Conservation (phyloP, 768 basidiomycete species). For the Leccinum sublutescens region DNA sequence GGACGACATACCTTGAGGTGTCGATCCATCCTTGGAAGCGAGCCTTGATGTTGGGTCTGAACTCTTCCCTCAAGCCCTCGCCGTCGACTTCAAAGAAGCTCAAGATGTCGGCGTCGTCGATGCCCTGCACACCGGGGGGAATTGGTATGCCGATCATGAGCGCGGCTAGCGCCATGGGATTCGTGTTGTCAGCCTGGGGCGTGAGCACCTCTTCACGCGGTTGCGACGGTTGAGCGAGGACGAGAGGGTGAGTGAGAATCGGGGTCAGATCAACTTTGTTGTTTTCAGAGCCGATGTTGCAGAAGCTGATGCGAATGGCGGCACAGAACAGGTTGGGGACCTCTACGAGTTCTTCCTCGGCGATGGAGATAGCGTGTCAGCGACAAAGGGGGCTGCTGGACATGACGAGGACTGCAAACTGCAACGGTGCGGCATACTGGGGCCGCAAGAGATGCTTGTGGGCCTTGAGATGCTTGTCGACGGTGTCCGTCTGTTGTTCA, state of each 20-base stretch:
- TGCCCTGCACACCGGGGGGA: conserved; percentile 36
- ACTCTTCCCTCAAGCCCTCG: conserved; percentile 56
- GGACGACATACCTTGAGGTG: conserved; percentile 22
- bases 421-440: conserved; percentile 48
- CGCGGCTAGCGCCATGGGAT: conserved; percentile 62
- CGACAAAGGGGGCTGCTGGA: conserved; percentile 27
- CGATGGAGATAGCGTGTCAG: conserved; percentile 38
- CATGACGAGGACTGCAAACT: conserved; percentile 43
- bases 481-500: conserved; percentile 34
- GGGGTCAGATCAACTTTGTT: conserved; percentile 42
- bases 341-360: conserved; percentile 54
- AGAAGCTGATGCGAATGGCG: conserved; percentile 46
- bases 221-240: conserved; percentile 40
- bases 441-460: conserved; percentile 60
- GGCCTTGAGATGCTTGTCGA: conserved; percentile 44
- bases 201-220: conserved; percentile 51
- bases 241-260: conserved; percentile 43
- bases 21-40: conserved; percentile 60
- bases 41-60: conserved; percentile 53
- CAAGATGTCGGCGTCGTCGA: conserved; percentile 46
- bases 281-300: conserved; percentile 41
- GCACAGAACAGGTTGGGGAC: conserved; percentile 42
- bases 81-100: conserved; percentile 52
- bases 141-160: conserved; percentile 59
- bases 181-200: conserved; percentile 34